Evolutionary conservation across 1,284 basidiomycete genomes (phyloP), one percentile per base, ranked within the genome.

Genomic region (Cryptococcus sp.): DNA sequence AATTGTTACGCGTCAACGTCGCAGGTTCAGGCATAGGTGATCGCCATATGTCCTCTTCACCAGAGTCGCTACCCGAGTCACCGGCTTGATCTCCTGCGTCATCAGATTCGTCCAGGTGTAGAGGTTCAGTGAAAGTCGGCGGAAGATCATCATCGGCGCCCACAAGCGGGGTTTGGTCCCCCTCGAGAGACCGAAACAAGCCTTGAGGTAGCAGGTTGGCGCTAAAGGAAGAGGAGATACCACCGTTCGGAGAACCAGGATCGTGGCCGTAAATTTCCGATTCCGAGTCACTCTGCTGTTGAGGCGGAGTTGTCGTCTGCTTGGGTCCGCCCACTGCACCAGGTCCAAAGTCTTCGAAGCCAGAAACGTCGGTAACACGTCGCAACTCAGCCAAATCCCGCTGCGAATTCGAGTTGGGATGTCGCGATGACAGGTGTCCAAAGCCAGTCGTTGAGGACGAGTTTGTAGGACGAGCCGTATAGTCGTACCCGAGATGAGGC

Each of bases 311-410:
- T 16, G 38, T 27, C 4, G 15, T 5, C n/a, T 17, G 13, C 22
- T 25, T 31, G 22, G 23, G 48, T 19, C 13, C 25, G 5, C 48
- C 48, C 5, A 35, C 25, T 7, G 48, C 46, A 7, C 73, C 71
- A 2, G 78, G 78, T 23, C 78, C 78, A 66, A 80, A 80, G 59
- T 77, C 77, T 51, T 80, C 78, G 54, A 79, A 80, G 0, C 77
- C 77, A 44, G 70, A 56, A 2, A 78, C 53, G 57, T 77, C 75
- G 46, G 66, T 58, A 10, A 56, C 39, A 25, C 61, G 53, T 49
- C 62, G 52, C 38, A 62, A 23, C 8, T 57, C 55, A 38, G 62
- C 63, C 39, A 70, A 48, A 61, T 68, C 69, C 45, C 66, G 62
- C 53, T 60, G 59, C 11, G 65, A 69, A 35, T 40, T 48, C 4